Evolutionary conservation across 345 rosid species (phyloP).

Genomic region (Camelina hispida): DNA sequence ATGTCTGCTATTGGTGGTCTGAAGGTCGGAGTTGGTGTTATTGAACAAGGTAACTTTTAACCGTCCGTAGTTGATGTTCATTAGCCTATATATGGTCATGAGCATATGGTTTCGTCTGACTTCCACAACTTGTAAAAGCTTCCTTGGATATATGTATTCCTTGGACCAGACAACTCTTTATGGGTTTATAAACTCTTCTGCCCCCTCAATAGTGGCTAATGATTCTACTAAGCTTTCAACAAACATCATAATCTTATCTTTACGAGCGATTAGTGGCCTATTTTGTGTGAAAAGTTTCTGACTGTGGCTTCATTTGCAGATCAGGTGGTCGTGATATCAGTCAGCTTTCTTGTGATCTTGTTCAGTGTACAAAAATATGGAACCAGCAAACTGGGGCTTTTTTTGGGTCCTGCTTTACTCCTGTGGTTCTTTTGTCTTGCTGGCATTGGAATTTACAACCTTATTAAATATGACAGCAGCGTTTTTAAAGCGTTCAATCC

Average conservation of each 20-base stretch:
- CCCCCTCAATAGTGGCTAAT: conserved; percentile 10
- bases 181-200: conserved; percentile 12
- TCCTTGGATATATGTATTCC: conserved; percentile 10
- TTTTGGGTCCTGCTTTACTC: conserved; percentile 91
- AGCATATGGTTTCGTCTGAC: conserved; percentile 10
- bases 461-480: conserved; percentile 73
- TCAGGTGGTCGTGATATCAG: conserved; percentile 85
- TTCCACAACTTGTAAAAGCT: conserved; percentile 23
- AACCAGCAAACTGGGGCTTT: conserved; percentile 96
- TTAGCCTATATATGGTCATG: conserved; percentile 2
- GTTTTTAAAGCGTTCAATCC: conserved; percentile 95
- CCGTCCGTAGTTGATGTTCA: conserved; percentile 13
- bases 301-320: conserved; percentile 62
- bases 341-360: conserved; percentile 88
- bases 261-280: neutral
- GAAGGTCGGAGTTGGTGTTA: conserved; percentile 71
- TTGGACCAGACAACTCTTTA: neutral
- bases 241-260: neutral
- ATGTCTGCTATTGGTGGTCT: conserved; percentile 97
- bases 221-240: conserved; percentile 11
- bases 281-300: conserved; percentile 35
- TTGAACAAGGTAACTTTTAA: conserved; percentile 64
- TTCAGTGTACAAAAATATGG: conserved; percentile 98
- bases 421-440: conserved; percentile 96
- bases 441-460: conserved; percentile 84